Evolutionary conservation across 257 asterid species (phyloP).

Genomic region (Fraxinus quadrangulata): DNA sequence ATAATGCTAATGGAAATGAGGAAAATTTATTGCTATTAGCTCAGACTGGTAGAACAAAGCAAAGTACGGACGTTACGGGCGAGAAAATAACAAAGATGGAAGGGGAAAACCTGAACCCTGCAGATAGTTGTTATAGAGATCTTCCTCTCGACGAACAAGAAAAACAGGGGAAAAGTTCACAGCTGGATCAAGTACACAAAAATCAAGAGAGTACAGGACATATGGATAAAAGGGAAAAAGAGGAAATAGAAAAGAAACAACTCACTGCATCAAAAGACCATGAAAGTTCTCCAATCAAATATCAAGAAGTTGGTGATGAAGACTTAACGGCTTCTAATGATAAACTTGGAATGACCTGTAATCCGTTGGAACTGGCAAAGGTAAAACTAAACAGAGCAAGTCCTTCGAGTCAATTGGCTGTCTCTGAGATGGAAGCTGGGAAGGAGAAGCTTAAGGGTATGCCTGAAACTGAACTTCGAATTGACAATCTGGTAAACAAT

Average conservation of each 20-base stretch:
- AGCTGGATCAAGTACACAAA: slow-evolving; percentile 26
- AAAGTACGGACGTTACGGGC: slow-evolving; percentile 18
- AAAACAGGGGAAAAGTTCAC: slow-evolving; percentile 29
- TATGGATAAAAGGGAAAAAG: slow-evolving; percentile 34
- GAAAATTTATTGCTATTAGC: slow-evolving; percentile 23
- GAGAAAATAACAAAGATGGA: slow-evolving; percentile 5
- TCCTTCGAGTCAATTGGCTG: slow-evolving; percentile 18
- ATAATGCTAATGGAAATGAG: slow-evolving; percentile 21
- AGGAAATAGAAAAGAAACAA: slow-evolving; percentile 40
- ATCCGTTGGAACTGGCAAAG: slow-evolving; percentile 14
- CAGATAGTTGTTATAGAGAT: slow-evolving; percentile 24
- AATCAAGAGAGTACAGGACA: slow-evolving; percentile 27
- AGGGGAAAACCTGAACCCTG: slow-evolving; percentile 13
- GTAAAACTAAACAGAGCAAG: slow-evolving; percentile 22
- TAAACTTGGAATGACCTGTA: slow-evolving; percentile 25
- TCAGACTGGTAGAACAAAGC: slow-evolving; percentile 17
- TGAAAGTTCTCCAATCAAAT: slow-evolving; percentile 31
- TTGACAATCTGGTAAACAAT: slow-evolving; percentile 32
- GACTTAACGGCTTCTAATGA: slow-evolving; percentile 33
- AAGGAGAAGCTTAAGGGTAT: slow-evolving; percentile 32
- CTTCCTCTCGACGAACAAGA: slow-evolving; percentile 27
- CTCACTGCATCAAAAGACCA: slow-evolving; percentile 37
- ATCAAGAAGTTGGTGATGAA: slow-evolving; percentile 36
- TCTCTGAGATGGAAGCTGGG: slow-evolving; percentile 16
- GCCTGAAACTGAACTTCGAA: slow-evolving; percentile 28